Evolutionary conservation across 805 yeast genomes (phyloP).

Genomic region (Wickerhamiella parazyma): DNA sequence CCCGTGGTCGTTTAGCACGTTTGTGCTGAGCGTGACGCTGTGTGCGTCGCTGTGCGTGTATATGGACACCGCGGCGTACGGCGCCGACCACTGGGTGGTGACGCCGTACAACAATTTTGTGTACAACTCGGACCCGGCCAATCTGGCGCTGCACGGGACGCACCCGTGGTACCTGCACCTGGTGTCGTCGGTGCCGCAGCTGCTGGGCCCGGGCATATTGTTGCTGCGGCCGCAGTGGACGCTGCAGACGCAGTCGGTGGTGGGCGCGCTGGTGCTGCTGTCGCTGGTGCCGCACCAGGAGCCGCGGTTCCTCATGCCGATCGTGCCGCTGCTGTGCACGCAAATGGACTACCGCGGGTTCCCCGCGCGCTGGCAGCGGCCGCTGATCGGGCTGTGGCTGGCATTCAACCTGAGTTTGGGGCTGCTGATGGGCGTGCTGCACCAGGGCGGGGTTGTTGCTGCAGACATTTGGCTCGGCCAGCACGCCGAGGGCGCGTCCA

Average conservation of each 20-base stretch:
- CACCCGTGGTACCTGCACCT: conserved; percentile 70
- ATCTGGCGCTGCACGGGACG: conserved; percentile 66
- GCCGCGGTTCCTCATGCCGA: conserved; percentile 69
- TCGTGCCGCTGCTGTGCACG: conserved; percentile 56
- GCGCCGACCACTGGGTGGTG: conserved; percentile 29
- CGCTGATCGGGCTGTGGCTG: conserved; percentile 36
- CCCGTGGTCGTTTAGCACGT: conserved; percentile 25
- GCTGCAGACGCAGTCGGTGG: conserved; percentile 44
- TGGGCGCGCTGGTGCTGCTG: conserved; percentile 48
- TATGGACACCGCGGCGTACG: conserved; percentile 42
- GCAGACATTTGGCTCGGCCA: conserved; percentile 31
- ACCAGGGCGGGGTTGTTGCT: conserved; percentile 82
- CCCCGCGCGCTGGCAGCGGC: conserved; percentile 13
- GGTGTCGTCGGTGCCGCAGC: conserved; percentile 59
- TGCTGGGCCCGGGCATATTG: conserved; percentile 64
- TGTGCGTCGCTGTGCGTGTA: conserved; percentile 30
- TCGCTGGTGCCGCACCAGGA: conserved; percentile 88
- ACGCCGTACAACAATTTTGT: conserved; percentile 66
- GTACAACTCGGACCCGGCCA: conserved; percentile 49
- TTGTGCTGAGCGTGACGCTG: conserved; percentile 27
- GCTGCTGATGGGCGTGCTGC: conserved; percentile 61
- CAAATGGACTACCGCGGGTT: conserved; percentile 29
- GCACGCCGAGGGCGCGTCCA: conserved; percentile 22
- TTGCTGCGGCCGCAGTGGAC: conserved; percentile 32
- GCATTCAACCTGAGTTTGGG: conserved; percentile 48